Percentiles rank a stretch among this genome's conserved stretches.
phyloP scores from a whole-genome alignment of 306 rosid species.

The Trifolium subterraneum region DNA sequence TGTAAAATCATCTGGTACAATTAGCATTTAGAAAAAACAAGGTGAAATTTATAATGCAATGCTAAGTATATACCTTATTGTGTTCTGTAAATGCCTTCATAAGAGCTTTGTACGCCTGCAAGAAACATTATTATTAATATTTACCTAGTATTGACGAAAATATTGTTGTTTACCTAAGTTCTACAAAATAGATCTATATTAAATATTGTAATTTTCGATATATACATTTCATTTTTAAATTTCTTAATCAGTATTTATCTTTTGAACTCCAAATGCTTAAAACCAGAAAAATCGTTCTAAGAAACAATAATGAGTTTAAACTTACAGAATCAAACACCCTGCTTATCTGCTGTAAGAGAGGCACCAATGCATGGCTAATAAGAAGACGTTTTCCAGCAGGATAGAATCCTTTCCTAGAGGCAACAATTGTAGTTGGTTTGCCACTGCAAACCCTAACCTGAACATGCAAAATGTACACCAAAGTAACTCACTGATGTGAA shows the following conservation, averaged over 20 bases:
- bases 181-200: not conserved
- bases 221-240: not conserved
- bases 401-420: conserved; percentile 85
- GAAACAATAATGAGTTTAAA: conserved; percentile 25
- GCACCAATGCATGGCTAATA: conserved; percentile 71
- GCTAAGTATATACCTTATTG: conserved; percentile 68
- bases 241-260: not conserved
- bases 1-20: conserved; percentile 30
- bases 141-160: conserved; percentile 12
- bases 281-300: not conserved
- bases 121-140: conserved; percentile 19
- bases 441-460: conserved; percentile 95
- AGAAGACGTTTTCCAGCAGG: conserved; percentile 91
- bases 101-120: conserved; percentile 87
- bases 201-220: not conserved
- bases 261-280: not conserved
- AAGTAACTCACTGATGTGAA: conserved; percentile 1
- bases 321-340: conserved; percentile 89
- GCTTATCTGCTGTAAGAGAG: conserved; percentile 90
- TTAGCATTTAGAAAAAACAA: conserved; percentile 21
- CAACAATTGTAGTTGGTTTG: conserved; percentile 86
- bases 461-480: conserved; percentile 35
- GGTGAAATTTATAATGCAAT: conserved; percentile 16
- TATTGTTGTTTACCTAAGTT: not conserved
- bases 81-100: conserved; percentile 93